Conservation (phyloP, 352 stramenopile genomes). For the Peronospora destructor region DNA sequence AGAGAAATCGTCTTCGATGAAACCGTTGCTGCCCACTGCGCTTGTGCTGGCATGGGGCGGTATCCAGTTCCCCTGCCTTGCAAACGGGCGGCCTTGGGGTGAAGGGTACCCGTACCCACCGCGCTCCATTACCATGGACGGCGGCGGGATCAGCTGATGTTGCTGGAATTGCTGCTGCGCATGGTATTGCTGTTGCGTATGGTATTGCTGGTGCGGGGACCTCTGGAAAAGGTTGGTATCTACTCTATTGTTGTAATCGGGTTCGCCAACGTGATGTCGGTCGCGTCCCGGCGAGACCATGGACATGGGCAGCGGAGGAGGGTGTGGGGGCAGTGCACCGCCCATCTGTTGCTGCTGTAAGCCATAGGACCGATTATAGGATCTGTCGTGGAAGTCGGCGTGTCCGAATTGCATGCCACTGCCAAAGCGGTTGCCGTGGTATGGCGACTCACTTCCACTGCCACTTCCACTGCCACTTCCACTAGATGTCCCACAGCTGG, state of each 20-base stretch:
- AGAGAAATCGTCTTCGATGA: slow-evolving; percentile 67
- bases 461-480: slow-evolving; percentile 25
- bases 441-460: slow-evolving; percentile 29
- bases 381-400: slow-evolving; percentile 25
- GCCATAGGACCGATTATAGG: slow-evolving; percentile 24
- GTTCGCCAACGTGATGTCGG: slow-evolving; percentile 26
- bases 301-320: slow-evolving; percentile 24
- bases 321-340: slow-evolving; percentile 11
- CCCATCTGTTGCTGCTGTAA: slow-evolving; percentile 25
- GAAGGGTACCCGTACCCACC: slow-evolving; percentile 27
- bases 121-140: slow-evolving; percentile 25
- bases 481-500: slow-evolving; percentile 24
- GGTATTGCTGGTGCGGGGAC: slow-evolving; percentile 38
- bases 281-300: slow-evolving; percentile 25
- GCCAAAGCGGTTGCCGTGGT: slow-evolving; percentile 28
- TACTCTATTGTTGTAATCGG: slow-evolving; percentile 59
- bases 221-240: slow-evolving; percentile 35
- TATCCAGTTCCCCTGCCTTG: slow-evolving; percentile 17
- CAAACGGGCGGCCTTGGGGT: slow-evolving; percentile 25
- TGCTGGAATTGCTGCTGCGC: slow-evolving; percentile 29
- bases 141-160: slow-evolving; percentile 32
- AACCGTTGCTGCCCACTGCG: slow-evolving; percentile 27
- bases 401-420: slow-evolving; percentile 19
- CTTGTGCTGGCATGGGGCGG: slow-evolving; percentile 20
- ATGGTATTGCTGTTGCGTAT: slow-evolving; percentile 40